Base-by-base conservation (phyloP, 257 asterid species). In the Primulina eburnea region DNA sequence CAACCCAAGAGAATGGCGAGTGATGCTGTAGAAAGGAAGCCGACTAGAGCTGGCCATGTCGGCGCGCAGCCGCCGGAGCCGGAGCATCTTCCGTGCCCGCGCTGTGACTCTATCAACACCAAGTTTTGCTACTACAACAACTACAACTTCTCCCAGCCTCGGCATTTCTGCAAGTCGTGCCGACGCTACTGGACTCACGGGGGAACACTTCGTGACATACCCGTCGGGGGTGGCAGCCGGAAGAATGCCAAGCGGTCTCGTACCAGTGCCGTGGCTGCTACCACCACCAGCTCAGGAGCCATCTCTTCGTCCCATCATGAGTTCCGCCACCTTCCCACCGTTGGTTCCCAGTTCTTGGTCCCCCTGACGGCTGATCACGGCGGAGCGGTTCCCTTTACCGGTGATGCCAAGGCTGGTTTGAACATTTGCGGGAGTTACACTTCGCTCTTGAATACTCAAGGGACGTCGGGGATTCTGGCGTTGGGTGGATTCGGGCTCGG, bases 161-260 rank as follows among this genome's bases (percentile, higher is more conserved):
- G 97, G 56, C 95, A 92, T 71, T 92, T 92, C 81, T 92, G 97
- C 86, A 89, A 90, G 87, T 66, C 92, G 4, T 92, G 98, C 85
- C 97, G 98, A 71, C 92, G 98, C 68, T 92, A 92, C 89, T 92
- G 98, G 98, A 92, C 98, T 5, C 95, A 85, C 83, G 98, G 98
- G 6, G 98, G 98, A 2, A 88, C 98, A 26, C 91, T 89, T 71
- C 92, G 98, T 1, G 96, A 92, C 83, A 86, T 92, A 59, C 98
- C 98, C 0, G 78, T 92, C 64, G 98, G 98, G 8, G 98, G 98
- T n/a, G 96, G 97, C 30, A 81, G 79, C 82, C 95, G 97, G 43
- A 92, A 86, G 82, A 89, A 85, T 63, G 96, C 96, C 40, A 92
- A 92, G 28, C 96, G 98, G 63, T 89, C 88, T 0, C 96, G 98